Percentiles rank a stretch among this genome's conserved stretches.
Conservation (phyloP, 352 stramenopile genomes). For the Phytopythium helicoides region DNA sequence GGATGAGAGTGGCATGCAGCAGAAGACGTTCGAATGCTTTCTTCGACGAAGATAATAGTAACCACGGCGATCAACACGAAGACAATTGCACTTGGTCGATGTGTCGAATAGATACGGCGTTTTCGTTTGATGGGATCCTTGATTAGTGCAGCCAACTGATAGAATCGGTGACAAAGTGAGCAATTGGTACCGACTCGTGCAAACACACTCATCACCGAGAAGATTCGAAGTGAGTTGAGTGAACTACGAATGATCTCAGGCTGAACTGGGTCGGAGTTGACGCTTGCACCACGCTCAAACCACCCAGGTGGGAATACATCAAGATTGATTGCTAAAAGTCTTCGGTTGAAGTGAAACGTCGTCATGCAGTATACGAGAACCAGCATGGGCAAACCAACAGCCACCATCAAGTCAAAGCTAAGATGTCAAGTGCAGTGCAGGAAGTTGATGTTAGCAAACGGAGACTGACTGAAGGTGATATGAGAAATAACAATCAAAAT, state of each 20-base stretch:
- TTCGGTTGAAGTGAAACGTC: constrained; percentile 27
- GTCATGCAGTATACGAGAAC: constrained; percentile 26
- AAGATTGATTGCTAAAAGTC: constrained; percentile 28
- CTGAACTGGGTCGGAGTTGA: constrained; percentile 22
- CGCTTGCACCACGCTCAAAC: constrained; percentile 26
- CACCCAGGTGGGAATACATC: constrained; percentile 21
- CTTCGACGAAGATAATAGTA: constrained; percentile 6
- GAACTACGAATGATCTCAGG: constrained; percentile 19
- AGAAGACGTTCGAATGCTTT: constrained; percentile 10
- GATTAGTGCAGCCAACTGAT: constrained; percentile 7
- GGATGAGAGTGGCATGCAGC: constrained; percentile 6
- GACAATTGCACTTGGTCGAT: constrained; percentile 3
- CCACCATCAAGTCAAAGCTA: constrained; percentile 35
- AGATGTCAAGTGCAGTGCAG: not conserved
- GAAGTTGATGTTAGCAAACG: no score
- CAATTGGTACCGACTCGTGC: constrained; percentile 25
- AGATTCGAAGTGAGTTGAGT: constrained; percentile 29
- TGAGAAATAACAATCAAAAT: no score
- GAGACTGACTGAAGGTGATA: no score
- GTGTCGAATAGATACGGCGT: constrained; percentile 11
- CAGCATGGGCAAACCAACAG: constrained; percentile 28
- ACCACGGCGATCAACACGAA: constrained; percentile 11
- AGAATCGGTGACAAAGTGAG: constrained; percentile 20
- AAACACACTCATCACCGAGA: constrained; percentile 20
- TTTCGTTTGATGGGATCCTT: constrained; percentile 3